Conservation (phyloP, 192 early-diverging fungal species). For the Coemansia sp. region DNA sequence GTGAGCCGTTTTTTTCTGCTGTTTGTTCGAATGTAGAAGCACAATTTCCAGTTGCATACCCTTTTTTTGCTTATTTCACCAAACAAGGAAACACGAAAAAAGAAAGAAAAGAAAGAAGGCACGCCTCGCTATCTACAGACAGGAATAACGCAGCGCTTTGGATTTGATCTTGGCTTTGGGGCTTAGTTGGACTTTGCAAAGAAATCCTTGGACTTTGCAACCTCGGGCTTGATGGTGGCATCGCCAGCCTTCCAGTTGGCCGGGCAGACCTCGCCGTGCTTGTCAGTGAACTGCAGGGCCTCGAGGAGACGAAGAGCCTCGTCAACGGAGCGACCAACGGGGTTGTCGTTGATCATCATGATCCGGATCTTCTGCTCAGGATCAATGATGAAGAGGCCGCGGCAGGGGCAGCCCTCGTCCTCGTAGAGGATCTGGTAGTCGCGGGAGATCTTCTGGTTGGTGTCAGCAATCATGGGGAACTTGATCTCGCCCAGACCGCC, state of each 20-base stretch:
- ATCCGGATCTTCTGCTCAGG: constrained; percentile 84
- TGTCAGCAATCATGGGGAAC: constrained; percentile 86
- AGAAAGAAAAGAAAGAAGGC: constrained; percentile 1
- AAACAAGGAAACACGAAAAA: background rate
- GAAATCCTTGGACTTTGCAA: constrained; percentile 67
- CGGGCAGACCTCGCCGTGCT: constrained; percentile 83
- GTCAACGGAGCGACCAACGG: constrained; percentile 84
- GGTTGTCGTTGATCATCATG: constrained; percentile 88
- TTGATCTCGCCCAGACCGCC: constrained; percentile 92
- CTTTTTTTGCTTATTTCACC: background rate
- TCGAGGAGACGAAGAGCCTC: constrained; percentile 87
- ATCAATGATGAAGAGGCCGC: constrained; percentile 91
- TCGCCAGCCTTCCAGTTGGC: constrained; percentile 82
- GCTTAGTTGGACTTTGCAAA: constrained; percentile 57
- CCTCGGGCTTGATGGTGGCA: constrained; percentile 73
- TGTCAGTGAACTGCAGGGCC: constrained; percentile 91
- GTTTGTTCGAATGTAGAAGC: no score
- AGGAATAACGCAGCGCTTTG: no score
- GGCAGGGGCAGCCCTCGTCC: constrained; percentile 76
- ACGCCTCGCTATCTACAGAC: no score
- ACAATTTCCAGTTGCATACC: background rate
- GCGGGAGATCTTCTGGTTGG: constrained; percentile 84
- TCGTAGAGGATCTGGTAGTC: constrained; percentile 89
- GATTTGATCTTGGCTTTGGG: no score
- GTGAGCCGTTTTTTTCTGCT: no score